phyloP scores from a whole-genome alignment of 768 basidiomycete species.

The Macrolepiota albuminosa region DNA sequence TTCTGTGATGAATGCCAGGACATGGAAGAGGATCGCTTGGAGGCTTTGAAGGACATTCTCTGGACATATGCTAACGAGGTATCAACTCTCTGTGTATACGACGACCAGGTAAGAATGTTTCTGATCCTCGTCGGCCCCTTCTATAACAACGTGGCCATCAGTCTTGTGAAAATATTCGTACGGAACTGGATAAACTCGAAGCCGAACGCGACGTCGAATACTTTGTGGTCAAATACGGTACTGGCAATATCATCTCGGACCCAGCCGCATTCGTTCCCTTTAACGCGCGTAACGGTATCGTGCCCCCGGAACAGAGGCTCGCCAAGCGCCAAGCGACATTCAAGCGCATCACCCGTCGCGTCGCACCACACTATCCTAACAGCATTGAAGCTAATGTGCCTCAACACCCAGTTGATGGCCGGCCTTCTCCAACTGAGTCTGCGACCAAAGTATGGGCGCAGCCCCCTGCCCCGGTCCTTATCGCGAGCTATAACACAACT shows the following conservation, averaged over 20 bases:
- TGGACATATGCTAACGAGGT: conserved; percentile 96
- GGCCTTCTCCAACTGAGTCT: conserved; percentile 44
- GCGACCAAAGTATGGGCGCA: conserved; percentile 22
- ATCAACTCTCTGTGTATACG: conserved; percentile 90
- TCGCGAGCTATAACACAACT: no score
- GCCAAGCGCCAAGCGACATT: conserved; percentile 24
- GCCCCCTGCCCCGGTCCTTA: neutral
- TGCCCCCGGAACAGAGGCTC: conserved; percentile 14
- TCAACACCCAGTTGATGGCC: conserved; percentile 13
- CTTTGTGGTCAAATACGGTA: conserved; percentile 86
- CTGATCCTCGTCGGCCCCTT: conserved; percentile 1
- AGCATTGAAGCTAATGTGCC: conserved; percentile 10
- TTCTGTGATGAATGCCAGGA: conserved; percentile 98
- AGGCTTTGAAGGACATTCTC: conserved; percentile 89
- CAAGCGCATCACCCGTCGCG: conserved; percentile 26
- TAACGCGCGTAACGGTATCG: conserved; percentile 25
- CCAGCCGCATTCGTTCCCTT: conserved; percentile 74
- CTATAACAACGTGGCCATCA: conserved; percentile 24
- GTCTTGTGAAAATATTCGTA: conserved; percentile 89
- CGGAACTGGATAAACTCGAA: conserved; percentile 82
- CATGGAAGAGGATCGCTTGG: conserved; percentile 90
- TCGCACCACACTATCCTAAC: conserved; percentile 10
- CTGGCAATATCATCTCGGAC: conserved; percentile 77
- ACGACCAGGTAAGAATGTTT: conserved; percentile 65
- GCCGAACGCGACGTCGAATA: conserved; percentile 78